Evolutionary conservation across 352 stramenopile genomes (phyloP).

Genomic region (Phytophthora chlamydospora): DNA sequence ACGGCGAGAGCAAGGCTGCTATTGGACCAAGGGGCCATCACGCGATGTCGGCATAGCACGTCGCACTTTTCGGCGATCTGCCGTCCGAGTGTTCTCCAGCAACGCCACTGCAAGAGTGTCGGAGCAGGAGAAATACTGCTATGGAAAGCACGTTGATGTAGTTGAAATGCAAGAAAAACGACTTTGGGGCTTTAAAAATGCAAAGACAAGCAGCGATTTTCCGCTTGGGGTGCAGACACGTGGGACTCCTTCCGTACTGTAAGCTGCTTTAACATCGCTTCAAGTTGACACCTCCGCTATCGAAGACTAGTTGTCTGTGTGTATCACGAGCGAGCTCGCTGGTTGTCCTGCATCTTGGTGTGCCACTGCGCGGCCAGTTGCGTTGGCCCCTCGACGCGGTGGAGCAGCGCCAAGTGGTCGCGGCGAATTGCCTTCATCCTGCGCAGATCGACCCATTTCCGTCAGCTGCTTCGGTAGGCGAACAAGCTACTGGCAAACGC

Average conservation of each 20-base stretch:
- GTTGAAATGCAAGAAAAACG: slow-evolving; percentile 5
- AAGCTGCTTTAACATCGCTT: slow-evolving; percentile 8
- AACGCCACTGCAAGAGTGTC: too few species aligned
- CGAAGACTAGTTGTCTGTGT: neutral
- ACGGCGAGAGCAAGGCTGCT: neutral
- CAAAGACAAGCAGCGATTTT: slow-evolving; percentile 30
- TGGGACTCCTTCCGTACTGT: slow-evolving; percentile 1
- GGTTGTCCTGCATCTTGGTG: slow-evolving; percentile 21
- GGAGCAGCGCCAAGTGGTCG: slow-evolving; percentile 30
- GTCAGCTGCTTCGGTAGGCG: neutral
- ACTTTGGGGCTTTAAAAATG: slow-evolving; percentile 6
- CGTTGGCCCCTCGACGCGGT: slow-evolving; percentile 26
- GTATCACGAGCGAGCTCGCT: slow-evolving; percentile 2
- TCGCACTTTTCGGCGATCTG: slow-evolving; percentile 13
- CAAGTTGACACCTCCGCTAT: neutral
- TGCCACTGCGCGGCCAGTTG: slow-evolving; percentile 31
- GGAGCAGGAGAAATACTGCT: too few species aligned
- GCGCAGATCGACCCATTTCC: neutral
- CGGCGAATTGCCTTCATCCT: slow-evolving; percentile 39
- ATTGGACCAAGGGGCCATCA: slow-evolving; percentile 14
- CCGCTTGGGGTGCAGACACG: slow-evolving; percentile 14
- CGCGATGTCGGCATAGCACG: slow-evolving; percentile 29
- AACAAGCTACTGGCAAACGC: neutral
- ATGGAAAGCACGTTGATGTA: too few species aligned
- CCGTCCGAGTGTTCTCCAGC: neutral